Evolutionary conservation across 768 basidiomycete species (phyloP).

Genomic region (Daedalea quercina): DNA sequence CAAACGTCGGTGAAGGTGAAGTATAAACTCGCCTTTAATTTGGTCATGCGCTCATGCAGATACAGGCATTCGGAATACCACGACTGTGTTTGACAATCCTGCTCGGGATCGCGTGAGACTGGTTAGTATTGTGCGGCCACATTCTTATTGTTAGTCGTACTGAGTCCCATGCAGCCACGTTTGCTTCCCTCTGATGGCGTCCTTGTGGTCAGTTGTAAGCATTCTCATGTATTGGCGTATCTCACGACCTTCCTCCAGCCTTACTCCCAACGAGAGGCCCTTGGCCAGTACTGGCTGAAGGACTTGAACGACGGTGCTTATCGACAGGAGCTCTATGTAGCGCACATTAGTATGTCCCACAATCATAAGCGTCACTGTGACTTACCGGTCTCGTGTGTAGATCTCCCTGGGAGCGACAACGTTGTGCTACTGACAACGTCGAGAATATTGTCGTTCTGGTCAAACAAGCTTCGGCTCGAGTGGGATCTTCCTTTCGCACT

Average conservation of each 20-base stretch:
- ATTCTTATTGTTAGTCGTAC: constrained; percentile 5
- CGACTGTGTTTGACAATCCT: constrained; percentile 93
- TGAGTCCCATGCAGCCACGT: constrained; percentile 50
- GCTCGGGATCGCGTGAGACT: constrained; percentile 82
- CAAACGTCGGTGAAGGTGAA: constrained; percentile 87
- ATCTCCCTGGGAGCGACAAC: constrained; percentile 73
- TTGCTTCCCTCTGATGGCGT: constrained; percentile 85
- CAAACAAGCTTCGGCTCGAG: constrained; percentile 74
- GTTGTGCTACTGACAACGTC: constrained; percentile 74
- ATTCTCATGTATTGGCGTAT: neutral
- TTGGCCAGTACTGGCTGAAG: constrained; percentile 96
- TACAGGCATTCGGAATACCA: constrained; percentile 92
- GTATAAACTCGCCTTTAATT: neutral
- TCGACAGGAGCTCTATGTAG: constrained; percentile 80
- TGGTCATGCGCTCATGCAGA: neutral
- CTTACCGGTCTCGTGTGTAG: constrained; percentile 29
- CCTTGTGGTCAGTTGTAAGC: constrained; percentile 53
- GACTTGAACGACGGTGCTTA: constrained; percentile 88
- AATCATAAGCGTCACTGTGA: neutral
- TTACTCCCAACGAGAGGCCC: constrained; percentile 82
- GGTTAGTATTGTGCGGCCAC: constrained; percentile 35
- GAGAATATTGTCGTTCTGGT: constrained; percentile 78
- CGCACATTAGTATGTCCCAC: constrained; percentile 75
- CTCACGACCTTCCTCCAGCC: constrained; percentile 41
- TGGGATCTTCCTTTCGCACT: constrained; percentile 91